Percentiles rank a stretch among this genome's conserved stretches.
These are phyloP conservation scores for Globisporangium barbulae DNA, from an alignment of 352 stramenopile species.

Conservation along the genomic window DNA sequence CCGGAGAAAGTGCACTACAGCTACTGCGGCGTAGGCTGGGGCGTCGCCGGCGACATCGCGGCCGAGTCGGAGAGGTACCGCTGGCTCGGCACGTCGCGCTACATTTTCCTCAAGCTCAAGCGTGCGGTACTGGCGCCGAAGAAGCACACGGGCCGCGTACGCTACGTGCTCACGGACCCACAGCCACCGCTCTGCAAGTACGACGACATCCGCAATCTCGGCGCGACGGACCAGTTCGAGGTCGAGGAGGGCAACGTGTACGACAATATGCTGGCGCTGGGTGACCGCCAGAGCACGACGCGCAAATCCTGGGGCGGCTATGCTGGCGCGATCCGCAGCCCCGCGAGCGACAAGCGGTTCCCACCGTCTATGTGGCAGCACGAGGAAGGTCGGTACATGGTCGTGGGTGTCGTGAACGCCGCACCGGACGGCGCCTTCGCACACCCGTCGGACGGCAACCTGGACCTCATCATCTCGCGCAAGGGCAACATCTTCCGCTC, in stretches of 20 bases:
- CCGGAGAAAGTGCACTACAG: slow-evolving; percentile 72
- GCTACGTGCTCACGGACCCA: slow-evolving; percentile 65
- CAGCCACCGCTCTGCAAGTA: slow-evolving; percentile 61
- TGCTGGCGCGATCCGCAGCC: slow-evolving; percentile 48
- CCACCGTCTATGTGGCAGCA: slow-evolving; percentile 58
- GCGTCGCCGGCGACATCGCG: slow-evolving; percentile 69
- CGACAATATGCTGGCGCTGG: slow-evolving; percentile 23
- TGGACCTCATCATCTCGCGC: slow-evolving; percentile 75
- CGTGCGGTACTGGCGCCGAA: slow-evolving; percentile 53
- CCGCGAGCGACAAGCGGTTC: slow-evolving; percentile 60
- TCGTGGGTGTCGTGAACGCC: slow-evolving; percentile 71
- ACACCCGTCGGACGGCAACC: slow-evolving; percentile 73
- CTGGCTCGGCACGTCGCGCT: slow-evolving; percentile 72
- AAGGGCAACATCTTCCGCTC: slow-evolving; percentile 50
- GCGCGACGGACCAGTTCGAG: slow-evolving; percentile 78
- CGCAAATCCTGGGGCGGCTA: slow-evolving; percentile 71
- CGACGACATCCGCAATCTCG: slow-evolving; percentile 72
- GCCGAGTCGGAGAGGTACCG: slow-evolving; percentile 77
- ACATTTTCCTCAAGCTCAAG: slow-evolving; percentile 79
- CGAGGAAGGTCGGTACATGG: slow-evolving; percentile 58
- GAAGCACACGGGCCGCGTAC: slow-evolving; percentile 60
- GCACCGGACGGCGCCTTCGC: slow-evolving; percentile 65
- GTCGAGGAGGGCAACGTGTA: slow-evolving; percentile 82
- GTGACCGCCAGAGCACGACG: slow-evolving; percentile 34
- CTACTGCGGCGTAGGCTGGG: slow-evolving; percentile 81